Evolutionary conservation across 1,284 basidiomycete genomes (phyloP).

Genomic region (Blastosporella zonata): DNA sequence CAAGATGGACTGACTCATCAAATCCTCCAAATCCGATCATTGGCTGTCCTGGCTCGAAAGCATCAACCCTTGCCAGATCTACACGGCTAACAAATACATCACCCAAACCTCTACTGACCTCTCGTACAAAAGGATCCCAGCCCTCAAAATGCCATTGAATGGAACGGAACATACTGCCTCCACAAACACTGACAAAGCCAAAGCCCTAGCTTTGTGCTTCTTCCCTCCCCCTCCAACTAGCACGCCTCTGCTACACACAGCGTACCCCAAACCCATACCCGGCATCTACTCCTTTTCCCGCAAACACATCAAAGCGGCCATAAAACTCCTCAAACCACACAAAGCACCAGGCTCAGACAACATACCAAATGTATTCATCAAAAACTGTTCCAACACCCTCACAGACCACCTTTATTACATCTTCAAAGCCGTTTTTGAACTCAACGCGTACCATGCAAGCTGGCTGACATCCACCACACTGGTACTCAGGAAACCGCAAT

Average conservation of each 20-base stretch:
- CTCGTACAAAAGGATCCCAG: not conserved
- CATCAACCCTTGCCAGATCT: slow-evolving; percentile 4
- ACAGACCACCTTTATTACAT: slow-evolving; percentile 23
- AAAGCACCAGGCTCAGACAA: slow-evolving; percentile 32
- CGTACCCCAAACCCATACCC: not conserved
- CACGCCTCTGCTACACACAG: not conserved
- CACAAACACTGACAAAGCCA: not conserved
- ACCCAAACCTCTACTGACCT: slow-evolving; percentile 1
- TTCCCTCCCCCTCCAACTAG: slow-evolving; percentile 4
- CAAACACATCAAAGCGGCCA: not conserved
- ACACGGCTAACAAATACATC: not conserved
- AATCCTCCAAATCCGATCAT: not conserved
- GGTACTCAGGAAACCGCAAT: slow-evolving; percentile 26
- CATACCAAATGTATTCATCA: slow-evolving; percentile 31
- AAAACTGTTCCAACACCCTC: slow-evolving; percentile 21
- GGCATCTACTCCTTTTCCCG: not conserved
- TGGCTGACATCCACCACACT: slow-evolving; percentile 13
- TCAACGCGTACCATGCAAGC: slow-evolving; percentile 18
- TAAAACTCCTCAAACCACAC: slow-evolving; percentile 23
- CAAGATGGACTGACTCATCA: not conserved
- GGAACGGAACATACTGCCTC: not conserved
- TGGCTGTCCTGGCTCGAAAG: slow-evolving; percentile 11
- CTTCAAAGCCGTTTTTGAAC: slow-evolving; percentile 22
- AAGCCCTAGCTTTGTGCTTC: slow-evolving; percentile 2
- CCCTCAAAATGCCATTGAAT: not conserved